Evolutionary conservation across 139 green algal genomes (phyloP).

Genomic region (Trebouxia sp.): DNA sequence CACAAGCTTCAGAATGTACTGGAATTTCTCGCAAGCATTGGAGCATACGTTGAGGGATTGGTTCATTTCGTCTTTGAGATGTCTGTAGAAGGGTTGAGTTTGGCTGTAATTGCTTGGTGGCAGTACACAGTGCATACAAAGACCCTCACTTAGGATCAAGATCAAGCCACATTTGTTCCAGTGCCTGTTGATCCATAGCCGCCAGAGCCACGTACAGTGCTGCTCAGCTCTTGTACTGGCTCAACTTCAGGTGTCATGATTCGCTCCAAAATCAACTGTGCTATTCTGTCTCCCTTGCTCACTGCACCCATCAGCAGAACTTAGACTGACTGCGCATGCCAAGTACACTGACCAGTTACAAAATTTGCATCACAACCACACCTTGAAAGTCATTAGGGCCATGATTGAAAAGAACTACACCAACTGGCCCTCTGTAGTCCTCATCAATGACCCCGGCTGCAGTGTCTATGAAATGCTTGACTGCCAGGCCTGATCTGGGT

Average conservation of each 20-base stretch:
- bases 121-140: too few species aligned
- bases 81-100: too few species aligned
- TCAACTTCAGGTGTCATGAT: constrained; percentile 93
- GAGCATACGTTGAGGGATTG: too few species aligned
- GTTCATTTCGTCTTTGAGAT: too few species aligned
- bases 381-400: constrained; percentile 83
- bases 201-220: constrained; percentile 83
- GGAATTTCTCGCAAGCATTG: too few species aligned
- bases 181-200: constrained; percentile 95
- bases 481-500: constrained; percentile 91
- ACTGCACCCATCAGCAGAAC: constrained; percentile 80
- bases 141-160: too few species aligned
- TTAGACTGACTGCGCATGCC: background rate
- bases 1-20: too few species aligned
- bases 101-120: too few species aligned
- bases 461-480: constrained; percentile 96
- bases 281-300: constrained; percentile 83
- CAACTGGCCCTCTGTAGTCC: constrained; percentile 94
- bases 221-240: constrained; percentile 90
- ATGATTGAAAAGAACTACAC: constrained; percentile 98
- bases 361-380: constrained; percentile 31
- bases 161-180: background rate
- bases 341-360: background rate
- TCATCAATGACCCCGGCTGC: constrained; percentile 96
- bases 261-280: constrained; percentile 95